Evolutionary conservation across 331 rosid species (phyloP), one percentile per base, ranked within the genome.

Genomic region (Spiraea crenata): DNA sequence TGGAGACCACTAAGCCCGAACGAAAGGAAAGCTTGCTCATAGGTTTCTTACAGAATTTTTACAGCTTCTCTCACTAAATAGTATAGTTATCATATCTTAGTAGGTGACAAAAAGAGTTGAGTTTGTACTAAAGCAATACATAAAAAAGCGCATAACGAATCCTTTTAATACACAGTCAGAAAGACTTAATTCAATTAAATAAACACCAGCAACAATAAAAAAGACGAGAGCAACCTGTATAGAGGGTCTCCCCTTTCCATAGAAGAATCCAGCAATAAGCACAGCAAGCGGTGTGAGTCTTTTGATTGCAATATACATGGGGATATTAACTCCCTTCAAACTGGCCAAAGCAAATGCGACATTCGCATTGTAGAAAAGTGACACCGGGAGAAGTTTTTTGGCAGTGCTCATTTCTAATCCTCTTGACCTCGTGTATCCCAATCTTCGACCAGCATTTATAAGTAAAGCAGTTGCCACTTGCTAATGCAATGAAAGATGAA

Each of bases 261-360:
- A 61, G 85, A 83, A 85, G 83, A 61, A 85, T 52, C 98, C 98
- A 38, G 93, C 87, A 0, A 95, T 45, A 44, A 95, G 88, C 44
- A 95, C 99, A 37, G 99, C 93, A 65, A 95, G 99, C 0, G 98
- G 99, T 31, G 99, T 95, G 82, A 95, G 96, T 80, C 99, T 91
- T 86, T 91, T 95, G 48, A 91, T 95, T 6, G 99, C 98, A 73
- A 95, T 95, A 61, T 95, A 95, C 99, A 95, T 95, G 5, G 99
- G 97, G 69, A 95, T 95, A 70, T 95, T 91, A 48, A 95, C 95
- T 75, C 99, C 99, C 83, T 91, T 95, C 82, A 95, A 80, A 76
- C 99, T 95, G n/a, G 99, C 99, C 86, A 95, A 54, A 70, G 99
- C 96, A 86, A 95, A 95, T 2, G 96, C 96, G 4, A 95, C 99